These are phyloP conservation scores for Trebouxia sp. DNA, from an alignment of 139 green algal species.

Conservation along the genomic window DNA sequence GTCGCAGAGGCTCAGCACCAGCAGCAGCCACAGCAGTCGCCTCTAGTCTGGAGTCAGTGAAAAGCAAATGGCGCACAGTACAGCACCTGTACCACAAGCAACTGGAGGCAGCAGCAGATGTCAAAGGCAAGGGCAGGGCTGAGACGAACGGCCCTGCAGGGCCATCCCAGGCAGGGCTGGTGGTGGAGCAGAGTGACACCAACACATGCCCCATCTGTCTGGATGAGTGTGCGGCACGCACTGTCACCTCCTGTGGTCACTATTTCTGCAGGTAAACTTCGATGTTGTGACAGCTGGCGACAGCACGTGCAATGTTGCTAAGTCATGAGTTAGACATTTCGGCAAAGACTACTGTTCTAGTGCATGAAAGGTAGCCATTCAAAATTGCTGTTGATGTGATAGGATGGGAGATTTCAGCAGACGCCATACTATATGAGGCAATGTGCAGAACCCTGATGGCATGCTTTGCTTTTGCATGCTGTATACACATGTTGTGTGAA, in stretches of 20 bases:
- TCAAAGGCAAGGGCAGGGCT: background rate
- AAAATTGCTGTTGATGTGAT: too few species aligned
- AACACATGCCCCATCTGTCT: slow-evolving; percentile 65
- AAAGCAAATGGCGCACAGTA: slow-evolving; percentile 10
- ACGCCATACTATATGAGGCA: too few species aligned
- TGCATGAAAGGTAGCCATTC: too few species aligned
- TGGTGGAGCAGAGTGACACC: slow-evolving; percentile 28
- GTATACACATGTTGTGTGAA: too few species aligned
- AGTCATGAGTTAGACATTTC: too few species aligned
- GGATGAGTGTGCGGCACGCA: slow-evolving; percentile 40
- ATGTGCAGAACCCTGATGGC: too few species aligned
- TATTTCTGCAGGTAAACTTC: slow-evolving; percentile 50
- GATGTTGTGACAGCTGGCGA: too few species aligned
- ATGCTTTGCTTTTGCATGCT: too few species aligned
- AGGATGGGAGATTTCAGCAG: too few species aligned
- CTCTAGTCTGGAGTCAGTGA: background rate
- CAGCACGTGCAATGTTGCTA: too few species aligned
- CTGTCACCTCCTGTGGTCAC: slow-evolving; percentile 66
- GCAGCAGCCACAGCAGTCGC: background rate
- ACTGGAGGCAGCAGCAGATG: slow-evolving; percentile 6
- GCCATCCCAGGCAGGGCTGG: background rate
- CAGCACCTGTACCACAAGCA: slow-evolving; percentile 29
- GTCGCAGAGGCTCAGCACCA: background rate
- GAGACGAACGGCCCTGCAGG: background rate
- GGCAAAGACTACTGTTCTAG: too few species aligned